phyloP scores from a whole-genome alignment of 2,329 filamentous ascomycete genomes.

The Exophiala dermatitidis region DNA sequence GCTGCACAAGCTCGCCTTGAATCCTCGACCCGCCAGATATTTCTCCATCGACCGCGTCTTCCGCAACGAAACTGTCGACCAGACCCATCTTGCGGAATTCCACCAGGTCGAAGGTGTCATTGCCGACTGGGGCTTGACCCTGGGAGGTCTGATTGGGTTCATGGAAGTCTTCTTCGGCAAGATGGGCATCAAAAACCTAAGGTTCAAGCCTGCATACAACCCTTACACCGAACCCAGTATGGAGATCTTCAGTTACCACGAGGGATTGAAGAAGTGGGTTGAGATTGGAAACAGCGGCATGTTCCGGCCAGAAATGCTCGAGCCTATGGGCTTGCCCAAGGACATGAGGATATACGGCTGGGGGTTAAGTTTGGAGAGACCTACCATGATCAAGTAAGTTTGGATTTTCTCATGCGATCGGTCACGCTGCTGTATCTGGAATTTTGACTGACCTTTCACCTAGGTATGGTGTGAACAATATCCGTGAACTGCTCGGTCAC shows the following conservation, averaged over 20 bases:
- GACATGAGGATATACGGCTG: slow-evolving; percentile 92
- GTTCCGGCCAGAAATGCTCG: slow-evolving; percentile 97
- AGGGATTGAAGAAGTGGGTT: slow-evolving; percentile 80
- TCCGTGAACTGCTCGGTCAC: slow-evolving; percentile 85
- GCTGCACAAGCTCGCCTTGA: slow-evolving; percentile 78
- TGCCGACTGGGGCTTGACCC: slow-evolving; percentile 85
- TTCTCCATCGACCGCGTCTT: slow-evolving; percentile 99
- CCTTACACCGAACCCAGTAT: slow-evolving; percentile 92
- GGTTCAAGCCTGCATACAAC: slow-evolving; percentile 97
- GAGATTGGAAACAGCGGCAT: slow-evolving; percentile 98
- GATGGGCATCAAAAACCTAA: slow-evolving; percentile 80
- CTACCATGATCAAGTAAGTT: slow-evolving; percentile 92
- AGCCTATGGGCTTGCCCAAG: slow-evolving; percentile 86
- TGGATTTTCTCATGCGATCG: not conserved
- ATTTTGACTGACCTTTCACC: not conserved
- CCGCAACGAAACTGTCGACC: slow-evolving; percentile 94
- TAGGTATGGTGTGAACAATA: slow-evolving; percentile 71
- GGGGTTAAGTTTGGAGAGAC: slow-evolving; percentile 83
- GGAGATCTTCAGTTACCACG: slow-evolving; percentile 97
- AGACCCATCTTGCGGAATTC: slow-evolving; percentile 94
- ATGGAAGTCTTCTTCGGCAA: slow-evolving; percentile 94
- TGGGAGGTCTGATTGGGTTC: slow-evolving; percentile 88
- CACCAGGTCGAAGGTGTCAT: slow-evolving; percentile 98
- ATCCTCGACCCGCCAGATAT: slow-evolving; percentile 82
- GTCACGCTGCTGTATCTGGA: slow-evolving; percentile 1